phyloP scores from a whole-genome alignment of 352 stramenopile genomes.

The Phytopythium oedochilum region DNA sequence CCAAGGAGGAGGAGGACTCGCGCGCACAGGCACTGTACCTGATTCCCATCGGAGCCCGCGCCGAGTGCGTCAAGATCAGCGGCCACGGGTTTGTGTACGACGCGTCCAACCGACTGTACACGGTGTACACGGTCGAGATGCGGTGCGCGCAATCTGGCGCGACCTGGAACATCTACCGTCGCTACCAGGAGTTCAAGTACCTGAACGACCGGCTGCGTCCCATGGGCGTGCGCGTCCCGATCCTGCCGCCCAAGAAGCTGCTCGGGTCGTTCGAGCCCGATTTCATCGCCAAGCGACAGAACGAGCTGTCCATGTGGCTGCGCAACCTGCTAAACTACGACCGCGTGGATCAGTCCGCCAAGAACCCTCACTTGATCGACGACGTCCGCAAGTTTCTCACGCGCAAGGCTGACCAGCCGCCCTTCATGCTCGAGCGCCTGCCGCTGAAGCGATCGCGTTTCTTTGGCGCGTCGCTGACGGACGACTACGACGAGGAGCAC shows the following conservation, averaged over 20 bases:
- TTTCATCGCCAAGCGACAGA: slow-evolving; percentile 73
- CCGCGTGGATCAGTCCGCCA: slow-evolving; percentile 59
- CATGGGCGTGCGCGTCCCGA: slow-evolving; percentile 63
- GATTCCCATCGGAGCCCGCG: slow-evolving; percentile 58
- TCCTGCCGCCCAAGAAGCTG: slow-evolving; percentile 81
- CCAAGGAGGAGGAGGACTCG: slow-evolving; percentile 78
- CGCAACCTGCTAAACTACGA: slow-evolving; percentile 64
- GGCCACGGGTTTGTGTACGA: slow-evolving; percentile 78
- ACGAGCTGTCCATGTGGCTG: slow-evolving; percentile 66
- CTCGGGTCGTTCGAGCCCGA: slow-evolving; percentile 79
- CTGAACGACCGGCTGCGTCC: slow-evolving; percentile 60
- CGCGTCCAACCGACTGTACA: slow-evolving; percentile 67
- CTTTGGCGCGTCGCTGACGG: slow-evolving; percentile 57
- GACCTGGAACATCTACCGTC: slow-evolving; percentile 78
- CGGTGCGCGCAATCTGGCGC: slow-evolving; percentile 65
- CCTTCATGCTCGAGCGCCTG: slow-evolving; percentile 62
- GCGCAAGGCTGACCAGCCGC: slow-evolving; percentile 76
- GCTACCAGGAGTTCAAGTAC: slow-evolving; percentile 83
- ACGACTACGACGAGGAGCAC: slow-evolving; percentile 44
- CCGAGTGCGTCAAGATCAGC: slow-evolving; percentile 73
- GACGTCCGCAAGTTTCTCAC: slow-evolving; percentile 80
- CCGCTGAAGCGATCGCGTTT: slow-evolving; percentile 62
- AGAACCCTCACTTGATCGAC: slow-evolving; percentile 73
- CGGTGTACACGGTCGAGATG: slow-evolving; percentile 78
- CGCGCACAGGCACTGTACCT: slow-evolving; percentile 76